Evolutionary conservation across 129 eudicot species (phyloP), one percentile per base, ranked within the genome.

Genomic region (Cynara cardunculus): DNA sequence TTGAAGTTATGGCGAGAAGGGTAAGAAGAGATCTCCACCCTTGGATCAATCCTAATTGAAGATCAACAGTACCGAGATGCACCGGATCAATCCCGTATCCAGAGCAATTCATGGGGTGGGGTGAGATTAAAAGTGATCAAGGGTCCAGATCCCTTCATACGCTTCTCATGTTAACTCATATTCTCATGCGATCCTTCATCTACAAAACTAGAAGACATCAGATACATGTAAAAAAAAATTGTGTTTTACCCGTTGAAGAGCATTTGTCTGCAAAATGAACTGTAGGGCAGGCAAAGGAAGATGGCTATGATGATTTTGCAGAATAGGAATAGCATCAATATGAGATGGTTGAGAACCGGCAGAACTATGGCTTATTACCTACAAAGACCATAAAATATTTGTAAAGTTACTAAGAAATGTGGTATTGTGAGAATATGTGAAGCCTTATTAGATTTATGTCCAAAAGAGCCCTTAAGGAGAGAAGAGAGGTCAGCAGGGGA

Each of bases 191-290:
- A n/a, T n/a, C n/a, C n/a, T n/a, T n/a, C n/a, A n/a, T n/a, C n/a
- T n/a, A n/a, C n/a, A n/a, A 70, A 72, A 53, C n/a, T 70, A 65
- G 65, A 72, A 28, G 24, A 26, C 25, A 5, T 2, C 12, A 76
- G 21, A 21, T 19, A 69, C 22, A 39, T 10, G 22, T 69, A 59
- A 22, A 65, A 3, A 27, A 26, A 80, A 56, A 10, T 56, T 56
- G 22, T 56, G 24, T 31, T 39, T 34, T 87, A 95, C 97, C 92
- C 97, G 84, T 85, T 92, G 96, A 78, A 85, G 76, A 79, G 89
- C 85, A 84, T 88, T 95, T 78, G 96, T 84, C 79, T 89, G 93
- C 86, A 95, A 84, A 79, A 90, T 82, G 73, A 89, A 83, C 79
- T 83, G 82, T 19, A 83, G 74, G 19, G 86, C 35, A 4, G 99